Evolutionary conservation across 2,329 filamentous ascomycete species (phyloP).

Genomic region (Neopestalotiopsis sp.): DNA sequence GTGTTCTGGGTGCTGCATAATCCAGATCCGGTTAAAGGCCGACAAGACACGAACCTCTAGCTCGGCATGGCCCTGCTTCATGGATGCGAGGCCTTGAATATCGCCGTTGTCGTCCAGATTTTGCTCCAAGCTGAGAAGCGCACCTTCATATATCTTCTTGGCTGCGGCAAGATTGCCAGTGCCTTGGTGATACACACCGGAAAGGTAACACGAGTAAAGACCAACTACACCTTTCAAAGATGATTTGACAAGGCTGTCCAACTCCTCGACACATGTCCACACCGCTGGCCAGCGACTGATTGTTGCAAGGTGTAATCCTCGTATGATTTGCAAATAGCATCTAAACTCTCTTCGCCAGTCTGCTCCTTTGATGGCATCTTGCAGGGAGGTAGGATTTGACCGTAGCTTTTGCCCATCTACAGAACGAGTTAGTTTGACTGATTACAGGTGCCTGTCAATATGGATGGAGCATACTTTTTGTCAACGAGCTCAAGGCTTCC

Average conservation of each 20-base stretch:
- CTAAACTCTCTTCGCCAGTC: conserved; percentile 70
- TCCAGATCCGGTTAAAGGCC: conserved; percentile 72
- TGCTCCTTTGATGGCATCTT: conserved; percentile 61
- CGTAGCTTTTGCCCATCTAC: conserved; percentile 37
- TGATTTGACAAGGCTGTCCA: conserved; percentile 50
- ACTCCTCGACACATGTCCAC: conserved; percentile 57
- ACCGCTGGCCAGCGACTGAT: conserved; percentile 74
- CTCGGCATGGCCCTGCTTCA: conserved; percentile 53
- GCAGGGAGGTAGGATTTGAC: conserved; percentile 55
- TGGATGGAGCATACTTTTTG: conserved; percentile 38
- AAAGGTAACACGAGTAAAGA: conserved; percentile 71
- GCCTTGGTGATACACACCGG: conserved; percentile 77
- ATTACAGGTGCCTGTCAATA: conserved; percentile 30
- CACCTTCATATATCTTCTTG: conserved; percentile 67
- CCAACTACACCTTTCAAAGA: conserved; percentile 50
- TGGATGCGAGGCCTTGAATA: conserved; percentile 25
- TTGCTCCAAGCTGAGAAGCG: conserved; percentile 59
- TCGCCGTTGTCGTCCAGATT: conserved; percentile 8
- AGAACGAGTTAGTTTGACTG: conserved; percentile 11
- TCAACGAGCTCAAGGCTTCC: conserved; percentile 40
- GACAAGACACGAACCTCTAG: conserved; percentile 71
- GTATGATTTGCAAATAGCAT: conserved; percentile 73
- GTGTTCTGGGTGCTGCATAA: conserved; percentile 67
- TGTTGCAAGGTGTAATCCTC: conserved; percentile 71
- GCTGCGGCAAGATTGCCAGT: conserved; percentile 75